Evolutionary conservation across 169 alveolate species (phyloP).

Genomic region (Eimeria zaria): DNA sequence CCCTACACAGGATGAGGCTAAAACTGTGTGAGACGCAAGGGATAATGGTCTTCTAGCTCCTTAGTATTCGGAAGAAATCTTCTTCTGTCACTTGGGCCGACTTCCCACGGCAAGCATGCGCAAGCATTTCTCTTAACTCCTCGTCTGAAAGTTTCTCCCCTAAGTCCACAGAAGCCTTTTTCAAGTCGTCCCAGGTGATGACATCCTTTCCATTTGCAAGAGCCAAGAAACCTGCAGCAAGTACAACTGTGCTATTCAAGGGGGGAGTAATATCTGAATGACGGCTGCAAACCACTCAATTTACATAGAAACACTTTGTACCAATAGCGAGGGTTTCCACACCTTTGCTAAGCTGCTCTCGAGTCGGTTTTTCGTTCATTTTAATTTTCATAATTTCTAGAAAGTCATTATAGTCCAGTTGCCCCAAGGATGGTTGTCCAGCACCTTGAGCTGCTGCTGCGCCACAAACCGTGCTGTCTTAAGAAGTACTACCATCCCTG

Average conservation of each 20-base stretch:
- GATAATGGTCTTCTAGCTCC: conserved; percentile 23
- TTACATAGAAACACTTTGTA: neutral
- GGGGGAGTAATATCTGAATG: neutral
- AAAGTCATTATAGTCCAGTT: conserved; percentile 82
- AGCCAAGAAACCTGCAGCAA: conserved; percentile 64
- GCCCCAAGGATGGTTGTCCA: conserved; percentile 63
- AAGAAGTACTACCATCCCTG: neutral
- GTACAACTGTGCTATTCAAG: neutral
- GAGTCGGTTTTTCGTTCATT: conserved; percentile 79
- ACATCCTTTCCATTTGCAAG: conserved; percentile 69
- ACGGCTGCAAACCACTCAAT: neutral
- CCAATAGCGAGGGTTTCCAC: neutral
- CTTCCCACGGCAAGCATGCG: conserved; percentile 50
- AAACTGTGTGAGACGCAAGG: neutral
- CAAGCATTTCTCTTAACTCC: conserved; percentile 79
- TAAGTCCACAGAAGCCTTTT: conserved; percentile 90
- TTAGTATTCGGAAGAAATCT: conserved; percentile 75
- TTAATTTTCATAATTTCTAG: conserved; percentile 72
- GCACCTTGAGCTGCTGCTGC: conserved; percentile 51
- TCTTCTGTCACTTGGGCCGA: conserved; percentile 76
- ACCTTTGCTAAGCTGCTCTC: conserved; percentile 77
- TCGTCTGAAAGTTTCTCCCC: conserved; percentile 80
- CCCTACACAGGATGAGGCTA: neutral
- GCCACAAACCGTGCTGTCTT: neutral
- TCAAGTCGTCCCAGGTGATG: conserved; percentile 93